phyloP scores from a whole-genome alignment of 768 basidiomycete genomes.

The Filobasidium wieringae region DNA sequence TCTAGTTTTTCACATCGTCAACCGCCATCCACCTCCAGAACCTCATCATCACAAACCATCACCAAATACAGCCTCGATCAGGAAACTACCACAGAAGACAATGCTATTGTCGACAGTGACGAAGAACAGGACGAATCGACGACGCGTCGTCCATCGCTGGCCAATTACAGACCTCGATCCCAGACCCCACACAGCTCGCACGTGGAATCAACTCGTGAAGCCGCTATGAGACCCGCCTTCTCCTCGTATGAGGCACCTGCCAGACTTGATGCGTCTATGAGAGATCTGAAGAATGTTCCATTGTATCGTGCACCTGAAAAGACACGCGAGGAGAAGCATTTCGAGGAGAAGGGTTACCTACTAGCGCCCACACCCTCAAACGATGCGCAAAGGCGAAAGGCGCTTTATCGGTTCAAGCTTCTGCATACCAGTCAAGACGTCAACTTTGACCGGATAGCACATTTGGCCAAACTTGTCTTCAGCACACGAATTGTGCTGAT shows the following conservation, averaged over 20 bases:
- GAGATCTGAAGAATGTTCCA: no score
- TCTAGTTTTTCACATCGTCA: not conserved
- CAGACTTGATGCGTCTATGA: no score
- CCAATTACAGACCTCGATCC: not conserved
- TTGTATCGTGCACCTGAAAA: not conserved
- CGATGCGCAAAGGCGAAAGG: slow-evolving; percentile 67
- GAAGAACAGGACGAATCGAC: not conserved
- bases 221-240: not conserved
- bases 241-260: slow-evolving; percentile 6
- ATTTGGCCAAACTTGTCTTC: slow-evolving; percentile 86
- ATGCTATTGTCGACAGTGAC: not conserved
- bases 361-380: slow-evolving; percentile 73
- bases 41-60: slow-evolving; percentile 25
- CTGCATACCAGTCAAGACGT: slow-evolving; percentile 73
- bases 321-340: slow-evolving; percentile 20
- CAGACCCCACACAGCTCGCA: slow-evolving; percentile 8
- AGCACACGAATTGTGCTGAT: slow-evolving; percentile 75
- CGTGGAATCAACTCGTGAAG: slow-evolving; percentile 3
- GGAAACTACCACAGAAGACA: not conserved
- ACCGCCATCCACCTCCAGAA: slow-evolving; percentile 2
- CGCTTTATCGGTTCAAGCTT: slow-evolving; percentile 83
- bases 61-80: not conserved
- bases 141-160: slow-evolving; percentile 4
- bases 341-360: slow-evolving; percentile 41
- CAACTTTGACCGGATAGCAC: slow-evolving; percentile 88